phyloP scores from a whole-genome alignment of 306 rosid genomes.

The Fagus crenata region DNA sequence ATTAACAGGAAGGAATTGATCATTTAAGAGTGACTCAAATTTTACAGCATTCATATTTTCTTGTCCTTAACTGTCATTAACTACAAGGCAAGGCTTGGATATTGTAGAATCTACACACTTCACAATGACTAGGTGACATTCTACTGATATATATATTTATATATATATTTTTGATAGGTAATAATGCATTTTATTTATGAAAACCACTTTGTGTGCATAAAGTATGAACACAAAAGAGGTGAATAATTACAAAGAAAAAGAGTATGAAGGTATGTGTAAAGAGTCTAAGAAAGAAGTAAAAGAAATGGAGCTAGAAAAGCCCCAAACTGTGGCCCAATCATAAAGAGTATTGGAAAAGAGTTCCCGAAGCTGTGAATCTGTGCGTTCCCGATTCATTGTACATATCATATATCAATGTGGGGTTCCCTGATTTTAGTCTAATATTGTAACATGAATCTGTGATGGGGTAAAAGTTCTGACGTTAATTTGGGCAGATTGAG shows the following conservation, averaged over 20 bases:
- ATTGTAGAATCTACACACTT: background rate
- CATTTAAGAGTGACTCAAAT: slow-evolving; percentile 3
- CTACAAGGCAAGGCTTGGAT: background rate
- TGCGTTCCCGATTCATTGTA: background rate
- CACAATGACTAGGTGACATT: background rate
- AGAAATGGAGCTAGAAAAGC: too few relatives aligned
- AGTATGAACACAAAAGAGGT: too few relatives aligned
- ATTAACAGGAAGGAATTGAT: background rate
- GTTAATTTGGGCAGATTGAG: background rate
- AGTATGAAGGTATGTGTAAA: too few relatives aligned
- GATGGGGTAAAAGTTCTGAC: slow-evolving; percentile 1
- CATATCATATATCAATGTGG: slow-evolving; percentile 3
- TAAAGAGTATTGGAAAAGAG: too few relatives aligned
- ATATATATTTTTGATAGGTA: too few relatives aligned
- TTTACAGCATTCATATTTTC: slow-evolving; percentile 7
- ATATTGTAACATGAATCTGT: background rate
- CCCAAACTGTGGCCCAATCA: too few relatives aligned
- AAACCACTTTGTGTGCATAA: too few relatives aligned
- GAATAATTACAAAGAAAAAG: too few relatives aligned
- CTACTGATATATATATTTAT: background rate
- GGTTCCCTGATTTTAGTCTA: slow-evolving; percentile 9
- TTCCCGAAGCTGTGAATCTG: too few relatives aligned
- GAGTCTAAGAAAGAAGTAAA: too few relatives aligned
- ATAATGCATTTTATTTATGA: too few relatives aligned
- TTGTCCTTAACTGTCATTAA: slow-evolving; percentile 2